Evolutionary conservation across 805 yeast genomes (phyloP), one percentile per base, ranked within the genome.

Genomic region (Lipomyces yamanashiensis): DNA sequence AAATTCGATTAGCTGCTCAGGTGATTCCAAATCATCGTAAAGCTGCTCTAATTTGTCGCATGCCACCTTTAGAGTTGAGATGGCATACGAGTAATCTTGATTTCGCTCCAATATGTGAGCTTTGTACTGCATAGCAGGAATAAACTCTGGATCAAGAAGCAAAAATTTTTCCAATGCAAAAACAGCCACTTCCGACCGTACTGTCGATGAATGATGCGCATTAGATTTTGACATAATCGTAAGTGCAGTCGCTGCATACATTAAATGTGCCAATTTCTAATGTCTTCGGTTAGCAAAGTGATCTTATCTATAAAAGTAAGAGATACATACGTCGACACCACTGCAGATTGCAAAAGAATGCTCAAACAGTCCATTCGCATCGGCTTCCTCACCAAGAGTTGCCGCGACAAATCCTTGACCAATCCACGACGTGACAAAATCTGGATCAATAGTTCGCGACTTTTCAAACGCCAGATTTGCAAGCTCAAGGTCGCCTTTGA

Each of bases 361-460:
- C 0, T 89, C 87, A 71, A 87, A 87, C 55, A 89, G 74, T 13
- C 81, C 79, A 5, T 81, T 73, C 0, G 96, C 86, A n/a, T 78
- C 79, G 0, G 84, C 79, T 4, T 59, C 40, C 19, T 74, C 69
- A 10, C 78, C 79, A 13, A 63, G 61, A 17, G 70, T 58, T 7
- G 63, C 51, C 21, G 75, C 74, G 1, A 86, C 74, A 41, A 93
- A 72, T 0, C 97, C 98, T 71, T 87, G 86, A 1, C 97, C 97
- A 39, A 89, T 74, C 98, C 98, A 95, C 0, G 97, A 84, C 6
- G 79, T 79, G 0, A 89, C 80, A 57, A 81, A 82, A 58, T 86
- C 88, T 2, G 99, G 98, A 1, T 92, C 87, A 12, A 90, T 78
- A 21, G 96, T 85, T 70, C 89, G 93, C 0, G 95, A 88, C 66